Evolutionary conservation across 768 basidiomycete species (phyloP), one percentile per base, ranked within the genome.

Genomic region (Leccinum subgranulosum): DNA sequence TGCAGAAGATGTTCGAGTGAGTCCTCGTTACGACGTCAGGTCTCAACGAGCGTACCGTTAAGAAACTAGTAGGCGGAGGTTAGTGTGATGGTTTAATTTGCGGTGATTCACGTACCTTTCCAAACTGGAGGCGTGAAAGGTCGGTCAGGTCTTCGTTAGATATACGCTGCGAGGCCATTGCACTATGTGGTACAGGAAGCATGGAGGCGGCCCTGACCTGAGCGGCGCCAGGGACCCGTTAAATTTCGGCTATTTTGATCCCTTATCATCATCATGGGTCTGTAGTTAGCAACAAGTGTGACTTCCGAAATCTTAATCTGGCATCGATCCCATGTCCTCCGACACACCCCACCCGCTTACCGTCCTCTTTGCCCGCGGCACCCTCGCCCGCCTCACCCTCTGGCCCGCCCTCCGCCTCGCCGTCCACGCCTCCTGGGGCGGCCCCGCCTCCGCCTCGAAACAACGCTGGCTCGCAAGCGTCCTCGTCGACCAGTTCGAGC

Each of bases 391-490:
- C 53, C 81, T 98, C 50, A 79, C 81, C 12, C 75, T 87, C 55
- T 98, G 95, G 95, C 83, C 90, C 47, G 91, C 87, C 3, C 82
- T 98, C 27, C 86, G 88, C 43, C 77, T 96, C 66, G 95, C 94
- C 33, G 85, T 98, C 36, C 84, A 88, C 60, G 84, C 94, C 64
- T 74, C 77, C 61, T 96, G 94, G 94, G 95, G 94, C 27, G 94
- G 94, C 3, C 82, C 88, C 19, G 83, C 84, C 27, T 81, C 82
- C 10, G 67, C 72, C 6, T 76, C 76, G n/a, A 97, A 96, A 75
- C 84, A 87, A 48, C 88, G 84, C 21, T 95, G 92, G 91, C 79
- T 97, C 17, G 90, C 90, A 11, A 85, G 87, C 6, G 81, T 83
- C 41, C 79, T 94, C 67, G 87, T 92, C 63, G 87, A 94, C 70